Percentiles rank a stretch among this genome's conserved stretches.
These are phyloP conservation scores for Trichoderma endophyticum DNA, from an alignment of 2,329 filamentous ascomycete species.

Conservation along the genomic window DNA sequence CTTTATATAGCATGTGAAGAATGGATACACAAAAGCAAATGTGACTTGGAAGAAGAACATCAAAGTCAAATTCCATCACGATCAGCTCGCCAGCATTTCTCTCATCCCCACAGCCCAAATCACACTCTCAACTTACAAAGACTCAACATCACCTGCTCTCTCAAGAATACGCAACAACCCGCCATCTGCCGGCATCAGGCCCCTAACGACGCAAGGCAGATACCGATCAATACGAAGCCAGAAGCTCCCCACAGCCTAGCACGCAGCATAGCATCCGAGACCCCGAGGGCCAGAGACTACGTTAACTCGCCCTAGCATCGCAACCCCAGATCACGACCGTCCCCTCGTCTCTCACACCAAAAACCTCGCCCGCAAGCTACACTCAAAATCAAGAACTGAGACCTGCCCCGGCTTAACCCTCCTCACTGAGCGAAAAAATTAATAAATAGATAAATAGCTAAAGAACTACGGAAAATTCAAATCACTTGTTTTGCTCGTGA, in stretches of 20 bases:
- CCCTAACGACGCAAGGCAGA: background rate
- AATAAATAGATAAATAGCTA: background rate
- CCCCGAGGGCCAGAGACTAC: slow-evolving; percentile 1
- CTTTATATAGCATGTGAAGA: background rate
- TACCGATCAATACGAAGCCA: background rate
- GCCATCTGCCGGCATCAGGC: background rate
- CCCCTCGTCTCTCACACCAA: background rate
- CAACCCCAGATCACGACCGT: slow-evolving; percentile 11
- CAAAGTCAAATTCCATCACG: slow-evolving; percentile 11
- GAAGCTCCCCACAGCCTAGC: background rate
- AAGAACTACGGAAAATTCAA: background rate
- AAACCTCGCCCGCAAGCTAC: background rate
- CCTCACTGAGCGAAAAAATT: background rate
- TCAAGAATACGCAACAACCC: background rate
- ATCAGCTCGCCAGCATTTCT: background rate
- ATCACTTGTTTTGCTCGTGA: background rate
- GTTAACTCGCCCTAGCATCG: background rate
- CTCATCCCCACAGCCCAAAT: background rate
- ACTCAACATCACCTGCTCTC: slow-evolving; percentile 10
- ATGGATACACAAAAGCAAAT: background rate
- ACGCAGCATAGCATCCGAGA: background rate
- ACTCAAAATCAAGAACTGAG: background rate
- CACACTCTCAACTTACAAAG: background rate
- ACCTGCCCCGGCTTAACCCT: background rate
- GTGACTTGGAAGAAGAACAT: background rate